phyloP scores from a whole-genome alignment of 2,329 filamentous ascomycete species.

The Epichloe uncinata region DNA sequence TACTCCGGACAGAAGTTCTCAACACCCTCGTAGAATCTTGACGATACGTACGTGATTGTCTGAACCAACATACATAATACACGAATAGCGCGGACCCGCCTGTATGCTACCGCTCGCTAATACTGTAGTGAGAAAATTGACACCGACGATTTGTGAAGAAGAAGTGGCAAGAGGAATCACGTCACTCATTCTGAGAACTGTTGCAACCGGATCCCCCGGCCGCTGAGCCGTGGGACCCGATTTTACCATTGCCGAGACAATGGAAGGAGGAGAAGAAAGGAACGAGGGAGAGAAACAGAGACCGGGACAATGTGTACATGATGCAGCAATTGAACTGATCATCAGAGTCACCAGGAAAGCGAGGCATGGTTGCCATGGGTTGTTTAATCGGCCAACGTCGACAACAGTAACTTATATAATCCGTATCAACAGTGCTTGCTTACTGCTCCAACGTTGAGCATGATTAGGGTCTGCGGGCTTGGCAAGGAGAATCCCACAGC shows the following conservation, averaged over 20 bases:
- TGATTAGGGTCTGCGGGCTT: background rate
- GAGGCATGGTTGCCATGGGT: no score
- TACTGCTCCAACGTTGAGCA: background rate
- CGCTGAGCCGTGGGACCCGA: background rate
- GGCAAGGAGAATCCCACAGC: background rate
- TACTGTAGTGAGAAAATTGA: no score
- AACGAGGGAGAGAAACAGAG: no score
- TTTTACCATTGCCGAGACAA: background rate
- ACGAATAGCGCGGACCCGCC: background rate
- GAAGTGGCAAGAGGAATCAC: background rate
- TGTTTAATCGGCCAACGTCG: no score
- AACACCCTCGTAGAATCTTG: background rate
- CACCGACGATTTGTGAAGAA: no score
- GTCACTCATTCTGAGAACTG: background rate
- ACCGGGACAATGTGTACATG: no score
- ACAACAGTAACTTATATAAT: background rate
- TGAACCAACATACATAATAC: background rate
- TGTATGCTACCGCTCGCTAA: background rate
- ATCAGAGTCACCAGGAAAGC: no score
- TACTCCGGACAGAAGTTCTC: background rate
- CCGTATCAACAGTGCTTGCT: background rate
- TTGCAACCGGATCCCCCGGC: background rate
- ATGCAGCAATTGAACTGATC: no score
- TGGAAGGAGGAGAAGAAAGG: background rate
- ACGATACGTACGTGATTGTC: background rate